These are phyloP conservation scores for Alternaria triticina DNA, from an alignment of 2,329 filamentous ascomycete genomes.

Conservation along the genomic window DNA sequence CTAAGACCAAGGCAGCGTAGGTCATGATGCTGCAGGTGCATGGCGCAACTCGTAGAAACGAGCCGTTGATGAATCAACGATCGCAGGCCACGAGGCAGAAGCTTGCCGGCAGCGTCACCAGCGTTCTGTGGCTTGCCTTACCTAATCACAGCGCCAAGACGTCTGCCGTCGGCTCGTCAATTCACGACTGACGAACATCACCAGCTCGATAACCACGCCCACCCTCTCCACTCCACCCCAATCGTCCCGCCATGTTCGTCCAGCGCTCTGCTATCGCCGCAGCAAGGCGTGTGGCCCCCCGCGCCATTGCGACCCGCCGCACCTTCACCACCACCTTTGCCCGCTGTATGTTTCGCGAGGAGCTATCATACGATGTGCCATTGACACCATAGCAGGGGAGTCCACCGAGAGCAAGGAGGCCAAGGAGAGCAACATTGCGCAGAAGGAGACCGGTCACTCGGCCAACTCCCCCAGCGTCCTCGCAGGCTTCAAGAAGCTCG, in stretches of 20 bases:
- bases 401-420: conserved; percentile 7
- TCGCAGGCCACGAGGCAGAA: background rate
- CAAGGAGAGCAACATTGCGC: conserved; percentile 44
- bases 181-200: conserved; percentile 25
- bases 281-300: conserved; percentile 53
- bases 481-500: conserved; percentile 53
- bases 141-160: conserved; percentile 29
- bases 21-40: conserved; percentile 7
- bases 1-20: conserved; percentile 4
- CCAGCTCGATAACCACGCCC: conserved; percentile 37
- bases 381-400: conserved; percentile 43
- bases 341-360: conserved; percentile 51
- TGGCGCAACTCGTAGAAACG: conserved; percentile 1
- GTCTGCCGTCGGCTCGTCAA: conserved; percentile 33
- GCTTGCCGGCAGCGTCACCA: background rate
- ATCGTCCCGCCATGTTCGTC: conserved; percentile 54
- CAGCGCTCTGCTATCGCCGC: conserved; percentile 58
- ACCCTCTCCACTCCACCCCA: conserved; percentile 47
- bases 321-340: conserved; percentile 56
- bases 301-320: conserved; percentile 49
- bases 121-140: conserved; percentile 13
- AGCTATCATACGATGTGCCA: conserved; percentile 41
- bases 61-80: conserved; percentile 10
- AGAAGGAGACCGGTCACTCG: conserved; percentile 43
- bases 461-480: conserved; percentile 34